Evolutionary conservation across 2,329 filamentous ascomycete genomes (phyloP).

Genomic region (Monosporascus cannonballus): DNA sequence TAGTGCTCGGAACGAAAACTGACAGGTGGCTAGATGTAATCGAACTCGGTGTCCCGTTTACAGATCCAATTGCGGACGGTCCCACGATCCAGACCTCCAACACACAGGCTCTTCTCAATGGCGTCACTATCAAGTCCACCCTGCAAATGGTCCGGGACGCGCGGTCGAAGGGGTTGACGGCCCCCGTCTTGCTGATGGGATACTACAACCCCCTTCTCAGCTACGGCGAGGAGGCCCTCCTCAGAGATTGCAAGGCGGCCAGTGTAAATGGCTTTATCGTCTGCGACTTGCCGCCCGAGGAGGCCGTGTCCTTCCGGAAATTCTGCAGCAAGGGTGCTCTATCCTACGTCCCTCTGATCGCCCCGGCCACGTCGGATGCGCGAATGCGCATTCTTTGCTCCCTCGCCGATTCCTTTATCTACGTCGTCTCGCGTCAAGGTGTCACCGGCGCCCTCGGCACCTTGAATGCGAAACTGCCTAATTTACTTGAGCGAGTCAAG

Average conservation of each 20-base stretch:
- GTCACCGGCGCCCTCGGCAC: conserved; percentile 86
- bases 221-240: conserved; percentile 86
- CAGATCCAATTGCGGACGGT: conserved; percentile 95
- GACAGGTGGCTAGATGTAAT: conserved; percentile 63
- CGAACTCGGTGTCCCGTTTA: conserved; percentile 93
- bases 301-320: conserved; percentile 86
- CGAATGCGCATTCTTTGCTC: conserved; percentile 95
- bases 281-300: conserved; percentile 91
- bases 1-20: background rate
- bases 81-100: conserved; percentile 96
- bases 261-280: conserved; percentile 96
- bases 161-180: conserved; percentile 67
- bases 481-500: conserved; percentile 79
- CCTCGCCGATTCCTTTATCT: conserved; percentile 98
- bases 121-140: conserved; percentile 73
- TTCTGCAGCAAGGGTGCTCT: conserved; percentile 75
- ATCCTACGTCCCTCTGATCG: conserved; percentile 95
- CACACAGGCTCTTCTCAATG: conserved; percentile 82
- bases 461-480: conserved; percentile 74
- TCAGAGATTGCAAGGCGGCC: conserved; percentile 75
- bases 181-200: conserved; percentile 90
- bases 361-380: conserved; percentile 83
- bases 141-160: conserved; percentile 81
- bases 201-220: conserved; percentile 96
- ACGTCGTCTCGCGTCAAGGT: conserved; percentile 95